A percentile compares a stretch with the other conserved stretches of the same genome.
Conservation (phyloP, 768 basidiomycete species). For the Tylopilus intermedius region DNA sequence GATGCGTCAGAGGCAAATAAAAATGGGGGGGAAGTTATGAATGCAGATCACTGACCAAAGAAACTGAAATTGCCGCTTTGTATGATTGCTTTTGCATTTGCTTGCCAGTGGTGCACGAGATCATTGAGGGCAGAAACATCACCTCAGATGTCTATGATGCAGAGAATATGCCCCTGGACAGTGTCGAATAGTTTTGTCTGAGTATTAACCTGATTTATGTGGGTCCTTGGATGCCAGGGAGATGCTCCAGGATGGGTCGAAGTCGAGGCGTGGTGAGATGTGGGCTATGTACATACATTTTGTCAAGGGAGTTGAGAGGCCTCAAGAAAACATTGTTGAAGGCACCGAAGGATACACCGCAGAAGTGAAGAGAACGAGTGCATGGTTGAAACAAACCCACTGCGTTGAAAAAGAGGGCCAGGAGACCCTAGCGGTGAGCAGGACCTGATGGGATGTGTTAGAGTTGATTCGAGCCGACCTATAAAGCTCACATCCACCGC, state of each 20-base stretch:
- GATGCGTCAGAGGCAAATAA: constrained; percentile 16
- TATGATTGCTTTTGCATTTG: constrained; percentile 86
- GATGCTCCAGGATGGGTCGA: constrained; percentile 56
- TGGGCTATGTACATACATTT: constrained; percentile 50
- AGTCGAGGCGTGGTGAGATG: constrained; percentile 55
- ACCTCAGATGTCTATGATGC: constrained; percentile 91
- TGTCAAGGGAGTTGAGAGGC: no score
- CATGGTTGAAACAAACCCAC: no score
- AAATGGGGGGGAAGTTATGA: not conserved
- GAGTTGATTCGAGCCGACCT: no score
- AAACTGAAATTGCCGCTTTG: constrained; percentile 99
- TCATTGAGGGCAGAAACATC: constrained; percentile 84
- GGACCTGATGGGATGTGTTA: no score
- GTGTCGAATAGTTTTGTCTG: constrained; percentile 78
- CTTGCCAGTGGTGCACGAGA: constrained; percentile 85
- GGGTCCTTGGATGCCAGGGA: constrained; percentile 47
- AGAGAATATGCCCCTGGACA: constrained; percentile 81
- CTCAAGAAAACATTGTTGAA: no score
- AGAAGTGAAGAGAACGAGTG: no score
- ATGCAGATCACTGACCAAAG: constrained; percentile 56
- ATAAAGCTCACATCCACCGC: no score
- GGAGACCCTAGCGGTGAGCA: no score
- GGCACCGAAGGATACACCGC: no score
- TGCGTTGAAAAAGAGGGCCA: no score
- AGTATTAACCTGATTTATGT: constrained; percentile 54